Evolutionary conservation across 108 stramenopile species (phyloP), one percentile per base, ranked within the genome.

Genomic region (Mayamaea pseudoterrestris): DNA sequence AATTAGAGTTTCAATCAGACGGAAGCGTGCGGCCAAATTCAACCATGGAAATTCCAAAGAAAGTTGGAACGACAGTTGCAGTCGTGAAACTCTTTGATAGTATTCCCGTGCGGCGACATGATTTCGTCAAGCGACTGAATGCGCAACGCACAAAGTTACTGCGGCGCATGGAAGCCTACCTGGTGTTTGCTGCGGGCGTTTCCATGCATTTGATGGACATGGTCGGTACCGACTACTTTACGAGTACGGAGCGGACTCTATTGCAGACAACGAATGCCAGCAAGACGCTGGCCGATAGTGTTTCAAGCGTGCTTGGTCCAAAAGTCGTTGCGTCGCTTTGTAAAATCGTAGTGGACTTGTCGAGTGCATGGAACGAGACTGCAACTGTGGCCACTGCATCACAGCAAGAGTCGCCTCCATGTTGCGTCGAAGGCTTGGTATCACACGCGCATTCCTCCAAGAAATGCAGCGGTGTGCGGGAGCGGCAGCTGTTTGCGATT

Each of bases 51-150:
- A 44, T 73, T 2, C 67, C 78, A 24, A 64, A 77, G 35, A 64
- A 69, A 44, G 64, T 84, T 8, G 93, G 93, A 2, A 94, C 93
- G 2, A 94, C 90, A 7, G 90, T 91, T 2, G 65, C 72, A 18
- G 83, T 94, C 5, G 61, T 75, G 18, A 64, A 75, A 27, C 62
- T 90, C 6, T 88, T 91, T 60, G 71, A 80, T 12, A 43, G 66
- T 8, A 55, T 94, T 28, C 93, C 93, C 0, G 93, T 90, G 11
- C 60, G 93, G 35, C 65, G 84, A 44, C 69, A 56, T 3, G 87
- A 91, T 48, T 57, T 90, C 60, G 47, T 39, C 7, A 69, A 77
- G 42, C 52, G 78, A 41, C 82, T 93, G 30, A 65, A 71, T 35
- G 45, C 21, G 11, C 84, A 93, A 37, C 78, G 75, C 27, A 54